These are phyloP conservation scores for Warburgia ugandensis DNA, from an alignment of 164 flowering plant species.

Conservation along the genomic window DNA sequence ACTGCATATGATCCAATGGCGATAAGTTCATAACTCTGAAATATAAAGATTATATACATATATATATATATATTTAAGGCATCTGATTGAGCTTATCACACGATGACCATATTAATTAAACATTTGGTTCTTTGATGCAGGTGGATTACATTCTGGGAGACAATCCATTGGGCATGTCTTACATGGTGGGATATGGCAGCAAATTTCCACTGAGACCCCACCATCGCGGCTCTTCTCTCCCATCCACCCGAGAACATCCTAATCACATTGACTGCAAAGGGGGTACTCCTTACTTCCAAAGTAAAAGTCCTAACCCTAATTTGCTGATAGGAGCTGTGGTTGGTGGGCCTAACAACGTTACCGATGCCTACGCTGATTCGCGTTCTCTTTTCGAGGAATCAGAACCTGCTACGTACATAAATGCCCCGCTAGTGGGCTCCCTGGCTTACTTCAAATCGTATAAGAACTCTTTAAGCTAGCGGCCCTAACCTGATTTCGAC, in stretches of 20 bases:
- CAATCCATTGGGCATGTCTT: slow-evolving; percentile 61
- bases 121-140: slow-evolving; percentile 14
- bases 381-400: slow-evolving; percentile 30
- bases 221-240: slow-evolving; percentile 56
- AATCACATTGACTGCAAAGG: slow-evolving; percentile 28
- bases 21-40: too few relatives aligned
- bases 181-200: slow-evolving; percentile 76
- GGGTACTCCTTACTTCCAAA: slow-evolving; percentile 29
- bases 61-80: too few relatives aligned
- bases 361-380: slow-evolving; percentile 40
- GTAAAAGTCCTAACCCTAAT: slow-evolving; percentile 42
- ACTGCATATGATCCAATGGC: too few relatives aligned
- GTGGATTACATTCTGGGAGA: slow-evolving; percentile 55
- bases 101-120: too few relatives aligned
- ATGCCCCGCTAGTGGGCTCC: slow-evolving; percentile 67
- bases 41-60: too few relatives aligned
- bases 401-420: slow-evolving; percentile 66
- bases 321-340: slow-evolving; percentile 52
- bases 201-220: slow-evolving; percentile 53
- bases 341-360: slow-evolving; percentile 56
- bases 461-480: neutral
- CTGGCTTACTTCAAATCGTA: slow-evolving; percentile 32
- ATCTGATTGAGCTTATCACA: too few relatives aligned
- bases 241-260: slow-evolving; percentile 31
- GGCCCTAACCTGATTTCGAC: too few relatives aligned